Base-by-base conservation (phyloP, 2,329 filamentous ascomycete genomes). In the Lasiodiplodia sp. region DNA sequence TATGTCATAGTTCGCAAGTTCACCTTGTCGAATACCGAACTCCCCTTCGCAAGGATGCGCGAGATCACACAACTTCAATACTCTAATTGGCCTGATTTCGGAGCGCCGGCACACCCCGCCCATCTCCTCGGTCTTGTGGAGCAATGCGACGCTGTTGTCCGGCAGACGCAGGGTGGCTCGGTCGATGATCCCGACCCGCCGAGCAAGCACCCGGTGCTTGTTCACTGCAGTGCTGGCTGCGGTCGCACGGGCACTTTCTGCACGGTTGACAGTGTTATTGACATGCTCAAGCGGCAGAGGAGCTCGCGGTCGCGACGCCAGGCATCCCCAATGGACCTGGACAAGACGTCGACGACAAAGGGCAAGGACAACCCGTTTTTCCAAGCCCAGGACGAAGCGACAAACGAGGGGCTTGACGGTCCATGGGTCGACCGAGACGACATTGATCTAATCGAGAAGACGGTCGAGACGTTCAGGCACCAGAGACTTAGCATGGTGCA, bases 401-500 rank as follows among this genome's bases (percentile, higher is more conserved):
- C 12, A 16, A 28, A 23, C 10, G 65, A 67, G n/a, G 72, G 77
- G 47, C 75, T 76, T 28, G 86, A 90, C 57, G 86, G 85, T 1
- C 82, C 81, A 21, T 97, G 92, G 92, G 77, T 94, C n/a, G 80
- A 85, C 16, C 86, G 91, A 70, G 88, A 92, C 57, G 86, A 88
- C 31, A 77, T 92, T 2, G 96, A 99, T 78, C 80, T 98, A 69
- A 90, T 99, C 58, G 90, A 92, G 71, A 90, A 89, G 77, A 96
- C 94, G 0, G 95, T 99, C 1, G 92, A 96, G 73, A 94, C 97
- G 74, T 97, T 99, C 79, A 86, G 96, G 68, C 84, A 87, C 60
- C 96, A 99, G 82, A 85, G 96, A 72, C 82, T 97, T 23, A 97
- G 94, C 80, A 99, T 98, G 94, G 95, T 99, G 53, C 96, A 98